phyloP scores from a whole-genome alignment of 192 early-diverging fungal genomes.

The Spizellomyces punctatus region DNA sequence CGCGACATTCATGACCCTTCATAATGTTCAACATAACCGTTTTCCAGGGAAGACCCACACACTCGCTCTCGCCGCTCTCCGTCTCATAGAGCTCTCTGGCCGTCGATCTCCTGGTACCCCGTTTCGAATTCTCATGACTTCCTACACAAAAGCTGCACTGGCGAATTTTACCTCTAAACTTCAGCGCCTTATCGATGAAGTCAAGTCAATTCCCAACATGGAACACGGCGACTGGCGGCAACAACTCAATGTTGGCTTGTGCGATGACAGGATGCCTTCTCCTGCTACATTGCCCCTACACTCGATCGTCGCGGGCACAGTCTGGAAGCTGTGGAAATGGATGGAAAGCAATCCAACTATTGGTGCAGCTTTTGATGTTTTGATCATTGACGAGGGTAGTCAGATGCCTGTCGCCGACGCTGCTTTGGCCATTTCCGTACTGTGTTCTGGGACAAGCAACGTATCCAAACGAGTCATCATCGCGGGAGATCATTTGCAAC shows the following conservation, averaged over 20 bases:
- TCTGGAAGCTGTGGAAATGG: constrained; percentile 34
- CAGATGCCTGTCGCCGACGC: constrained; percentile 39
- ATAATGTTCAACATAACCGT: background rate
- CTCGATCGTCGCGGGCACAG: constrained; percentile 32
- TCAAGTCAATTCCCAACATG: constrained; percentile 9
- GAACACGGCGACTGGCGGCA: constrained; percentile 24
- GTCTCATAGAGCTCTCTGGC: constrained; percentile 39
- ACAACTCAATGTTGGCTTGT: background rate
- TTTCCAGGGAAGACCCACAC: constrained; percentile 42
- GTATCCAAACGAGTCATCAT: constrained; percentile 31
- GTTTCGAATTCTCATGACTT: constrained; percentile 36
- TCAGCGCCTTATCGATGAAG: constrained; percentile 5
- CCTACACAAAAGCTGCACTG: constrained; percentile 38
- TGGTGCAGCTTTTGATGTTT: constrained; percentile 17
- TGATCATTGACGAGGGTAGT: constrained; percentile 43
- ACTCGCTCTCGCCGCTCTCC: constrained; percentile 34
- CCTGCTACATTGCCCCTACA: constrained; percentile 1
- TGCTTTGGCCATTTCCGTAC: constrained; percentile 27
- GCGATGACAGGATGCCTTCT: constrained; percentile 10
- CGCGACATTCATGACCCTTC: background rate
- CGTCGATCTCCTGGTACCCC: background rate
- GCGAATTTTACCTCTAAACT: constrained; percentile 35
- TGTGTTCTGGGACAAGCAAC: constrained; percentile 1
- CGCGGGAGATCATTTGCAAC: constrained; percentile 39
- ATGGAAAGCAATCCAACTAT: constrained; percentile 3